Base-by-base conservation (phyloP, 1,284 basidiomycete genomes). In the Heterobasidion irregulare region DNA sequence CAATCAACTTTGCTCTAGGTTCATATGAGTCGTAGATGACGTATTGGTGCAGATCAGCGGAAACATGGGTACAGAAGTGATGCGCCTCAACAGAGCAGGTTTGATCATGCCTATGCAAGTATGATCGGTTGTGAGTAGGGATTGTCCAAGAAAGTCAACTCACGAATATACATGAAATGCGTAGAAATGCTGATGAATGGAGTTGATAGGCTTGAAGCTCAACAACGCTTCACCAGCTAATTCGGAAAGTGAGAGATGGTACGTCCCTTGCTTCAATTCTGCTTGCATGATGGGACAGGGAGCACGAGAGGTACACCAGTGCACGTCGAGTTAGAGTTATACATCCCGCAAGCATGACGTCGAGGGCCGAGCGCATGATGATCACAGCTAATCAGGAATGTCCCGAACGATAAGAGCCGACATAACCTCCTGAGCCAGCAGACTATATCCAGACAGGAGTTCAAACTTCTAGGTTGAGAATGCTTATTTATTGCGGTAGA, bases 151-250 rank as follows among this genome's bases (percentile, higher is more conserved):
- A 13, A 44, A 44, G 7, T 13, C 5, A 44, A 61, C 69, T 35
- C 57, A 72, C 67, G 69, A 63, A 52, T 72, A 68, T 18, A 65
- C 55, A 55, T 75, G 75, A 55, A 78, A 72, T 6, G 71, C 73
- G 58, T 76, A 78, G 6, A 79, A 66, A 59, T 79, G 77, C 58
- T 78, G 74, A 57, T 78, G 74, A 50, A 77, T 75, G 32, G 67
- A 64, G 46, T 74, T 72, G 47, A 79, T 71, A 8, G 76, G 78
- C 43, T 63, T 65, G 62, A 78, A 75, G 61, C 70, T 75, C 68
- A 75, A 77, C 61, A 75, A 68, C 0, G 68, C 70, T 19, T 65
- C 63, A 3, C 70, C 72, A 6, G 72, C 69, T 2, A 67, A 65
- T 18, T 67, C 54, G 59, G 66, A 69, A 1, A 66, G 50, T 4